Evolutionary conservation across 805 yeast genomes (phyloP), one percentile per base, ranked within the genome.

Genomic region (Pichia membranifaciens): DNA sequence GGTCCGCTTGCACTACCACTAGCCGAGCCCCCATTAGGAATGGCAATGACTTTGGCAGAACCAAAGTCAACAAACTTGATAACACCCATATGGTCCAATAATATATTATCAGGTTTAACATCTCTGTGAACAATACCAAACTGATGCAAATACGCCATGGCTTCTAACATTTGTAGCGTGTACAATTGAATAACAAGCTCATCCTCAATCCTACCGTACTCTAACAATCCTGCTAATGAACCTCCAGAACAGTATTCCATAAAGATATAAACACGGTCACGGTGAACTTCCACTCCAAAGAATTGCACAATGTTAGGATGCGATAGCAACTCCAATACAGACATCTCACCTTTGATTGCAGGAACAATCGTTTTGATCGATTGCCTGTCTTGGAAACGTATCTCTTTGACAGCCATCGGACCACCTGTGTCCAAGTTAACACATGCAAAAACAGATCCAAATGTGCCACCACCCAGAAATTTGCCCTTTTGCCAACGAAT

Each of bases 231-330:
- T 0, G 96, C 88, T 49, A 93, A 71, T 0, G 98, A 90, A 1
- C 98, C 98, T 35, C 96, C 93, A 57, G 90, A 95, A 70, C 99
- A 93, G 67, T 78, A 90, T 66, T 93, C 99, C 99, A 93, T 93
- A 64, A 93, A 93, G 29, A 93, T 83, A 63, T 88, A 90, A 16
- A 93, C 97, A 53, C 87, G 80, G 64, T 93, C 98, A 45, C 97
- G 76, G 65, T 93, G 98, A 5, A 93, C 97, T 64, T 93, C 98
- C 33, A 93, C 96, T 44, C 99, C 99, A 60, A 81, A 90, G 62
- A 91, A 93, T 62, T 90, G 96, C 5, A 93, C 98, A 56, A 93
- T 85, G 60, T 93, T 93, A 9, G 98, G 98, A 67, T 93, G 99
- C 52, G 89, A 85, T 51, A 93, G 71, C 84, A 89, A 87, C 67